Conservation (phyloP, 495 filamentous ascomycete species). For the Tuber brumale region DNA sequence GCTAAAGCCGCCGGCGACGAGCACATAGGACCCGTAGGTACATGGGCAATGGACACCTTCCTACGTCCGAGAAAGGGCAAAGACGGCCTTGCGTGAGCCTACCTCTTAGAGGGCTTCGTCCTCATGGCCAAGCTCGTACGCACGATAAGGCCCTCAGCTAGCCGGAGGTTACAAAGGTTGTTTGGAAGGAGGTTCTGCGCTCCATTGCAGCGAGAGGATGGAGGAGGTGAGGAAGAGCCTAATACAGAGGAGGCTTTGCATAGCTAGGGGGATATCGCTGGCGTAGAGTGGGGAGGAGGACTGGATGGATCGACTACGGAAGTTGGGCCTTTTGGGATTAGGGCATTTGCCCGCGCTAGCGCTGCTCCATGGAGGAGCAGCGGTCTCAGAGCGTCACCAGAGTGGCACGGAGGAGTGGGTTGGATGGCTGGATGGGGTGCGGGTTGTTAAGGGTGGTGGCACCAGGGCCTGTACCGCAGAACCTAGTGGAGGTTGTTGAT, state of each 20-base stretch:
- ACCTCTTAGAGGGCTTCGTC: conserved; percentile 43
- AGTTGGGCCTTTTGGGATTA: conserved; percentile 12
- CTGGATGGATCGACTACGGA: not conserved
- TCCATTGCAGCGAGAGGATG: not conserved
- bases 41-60: conserved; percentile 32
- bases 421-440: too few relatives aligned
- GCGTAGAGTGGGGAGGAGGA: not conserved
- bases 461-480: too few relatives aligned
- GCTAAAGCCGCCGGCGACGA: conserved; percentile 41
- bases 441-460: too few relatives aligned
- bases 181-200: conserved; percentile 31
- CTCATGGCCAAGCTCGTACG: conserved; percentile 22
- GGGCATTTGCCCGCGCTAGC: conserved; percentile 11
- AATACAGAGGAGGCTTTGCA: not conserved
- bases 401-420: too few relatives aligned
- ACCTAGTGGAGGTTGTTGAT: too few relatives aligned
- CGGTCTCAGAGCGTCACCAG: too few relatives aligned
- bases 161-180: conserved; percentile 6
- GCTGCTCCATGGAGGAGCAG: conserved; percentile 14
- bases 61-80: conserved; percentile 27
- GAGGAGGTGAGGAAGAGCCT: not conserved
- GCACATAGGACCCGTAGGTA: conserved; percentile 33
- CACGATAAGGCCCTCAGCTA: not conserved
- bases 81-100: conserved; percentile 42
- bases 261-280: not conserved